A percentile compares a stretch with the other conserved stretches of the same genome.
Evolutionary conservation across 768 basidiomycete genomes (phyloP).

Genomic region (Russula sp.): DNA sequence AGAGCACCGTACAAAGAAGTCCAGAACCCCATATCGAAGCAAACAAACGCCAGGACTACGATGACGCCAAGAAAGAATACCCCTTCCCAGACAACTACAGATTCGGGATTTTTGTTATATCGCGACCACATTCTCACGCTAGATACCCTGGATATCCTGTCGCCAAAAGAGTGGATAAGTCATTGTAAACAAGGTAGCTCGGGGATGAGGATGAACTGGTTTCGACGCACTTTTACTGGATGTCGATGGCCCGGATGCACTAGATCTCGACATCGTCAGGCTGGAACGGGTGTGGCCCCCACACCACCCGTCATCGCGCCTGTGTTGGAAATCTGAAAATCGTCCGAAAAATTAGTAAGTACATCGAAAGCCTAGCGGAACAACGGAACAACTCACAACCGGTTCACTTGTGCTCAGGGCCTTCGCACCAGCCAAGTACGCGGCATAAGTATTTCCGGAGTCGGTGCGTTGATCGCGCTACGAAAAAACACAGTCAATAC

Average conservation of each 20-base stretch:
- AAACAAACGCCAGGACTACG: too few relatives aligned
- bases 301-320: slow-evolving; percentile 46
- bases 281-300: slow-evolving; percentile 12
- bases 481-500: neutral
- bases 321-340: slow-evolving; percentile 38
- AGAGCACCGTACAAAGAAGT: too few relatives aligned
- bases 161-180: slow-evolving; percentile 9
- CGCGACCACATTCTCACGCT: slow-evolving; percentile 4
- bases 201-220: too few relatives aligned
- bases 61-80: too few relatives aligned
- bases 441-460: slow-evolving; percentile 45
- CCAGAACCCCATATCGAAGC: too few relatives aligned
- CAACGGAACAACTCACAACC: slow-evolving; percentile 36
- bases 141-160: neutral
- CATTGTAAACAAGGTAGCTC: slow-evolving; percentile 4
- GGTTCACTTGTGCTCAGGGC: slow-evolving; percentile 39
- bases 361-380: neutral
- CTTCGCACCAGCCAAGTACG: slow-evolving; percentile 42
- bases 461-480: slow-evolving; percentile 48
- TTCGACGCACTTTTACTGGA: too few relatives aligned
- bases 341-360: neutral
- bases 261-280: neutral
- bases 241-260: too few relatives aligned
- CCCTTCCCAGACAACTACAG: too few relatives aligned
- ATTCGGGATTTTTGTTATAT: too few relatives aligned